phyloP scores from a whole-genome alignment of 73 alveolate genomes.

The Durusdinium trenchii region DNA sequence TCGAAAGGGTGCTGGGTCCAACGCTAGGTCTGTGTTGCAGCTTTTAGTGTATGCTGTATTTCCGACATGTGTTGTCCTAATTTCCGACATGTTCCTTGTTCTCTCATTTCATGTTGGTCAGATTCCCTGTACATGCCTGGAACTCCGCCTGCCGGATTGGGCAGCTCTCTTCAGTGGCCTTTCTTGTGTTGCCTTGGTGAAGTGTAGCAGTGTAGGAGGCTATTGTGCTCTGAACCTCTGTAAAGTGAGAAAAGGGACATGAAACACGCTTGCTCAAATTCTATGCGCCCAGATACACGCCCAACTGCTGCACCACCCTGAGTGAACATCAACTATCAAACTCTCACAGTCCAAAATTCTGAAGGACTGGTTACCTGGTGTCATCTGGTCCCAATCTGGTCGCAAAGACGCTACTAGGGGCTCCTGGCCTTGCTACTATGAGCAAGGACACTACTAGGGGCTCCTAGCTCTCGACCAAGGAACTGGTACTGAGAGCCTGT shows the following conservation, averaged over 20 bases:
- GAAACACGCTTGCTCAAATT: background rate
- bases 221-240: no score
- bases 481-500: constrained; percentile 21
- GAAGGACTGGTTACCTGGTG: background rate
- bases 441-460: no score
- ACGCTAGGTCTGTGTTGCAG: no score
- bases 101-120: no score
- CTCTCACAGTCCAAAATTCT: background rate
- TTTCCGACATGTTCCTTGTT: no score
- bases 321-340: background rate
- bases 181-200: constrained; percentile 73
- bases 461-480: background rate
- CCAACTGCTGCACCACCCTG: constrained; percentile 88
- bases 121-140: background rate
- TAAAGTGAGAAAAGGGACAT: no score
- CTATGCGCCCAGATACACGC: constrained; percentile 59
- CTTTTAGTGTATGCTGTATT: no score
- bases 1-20: no score
- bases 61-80: no score
- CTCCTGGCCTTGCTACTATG: background rate
- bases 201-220: background rate
- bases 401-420: background rate
- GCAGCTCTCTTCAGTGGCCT: constrained; percentile 68
- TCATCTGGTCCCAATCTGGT: background rate
- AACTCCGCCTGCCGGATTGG: background rate